A percentile compares a stretch with the other conserved stretches of the same genome.
phyloP scores from a whole-genome alignment of 1,284 basidiomycete genomes.

The Pulveroboletus sp. region DNA sequence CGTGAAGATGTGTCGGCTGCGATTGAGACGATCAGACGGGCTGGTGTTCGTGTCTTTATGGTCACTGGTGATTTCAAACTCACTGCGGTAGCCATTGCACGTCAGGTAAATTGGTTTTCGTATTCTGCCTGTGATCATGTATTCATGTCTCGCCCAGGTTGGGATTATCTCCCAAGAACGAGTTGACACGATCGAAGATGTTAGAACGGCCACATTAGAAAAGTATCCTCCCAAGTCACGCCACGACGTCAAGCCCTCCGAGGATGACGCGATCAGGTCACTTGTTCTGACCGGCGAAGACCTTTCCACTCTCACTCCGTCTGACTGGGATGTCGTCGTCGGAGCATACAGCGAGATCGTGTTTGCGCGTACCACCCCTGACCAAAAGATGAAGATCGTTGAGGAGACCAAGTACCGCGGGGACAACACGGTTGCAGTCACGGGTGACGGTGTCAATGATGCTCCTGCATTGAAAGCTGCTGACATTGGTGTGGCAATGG shows the following conservation, averaged over 20 bases:
- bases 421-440: slow-evolving; percentile 54
- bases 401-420: slow-evolving; percentile 51
- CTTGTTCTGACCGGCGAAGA: slow-evolving; percentile 50
- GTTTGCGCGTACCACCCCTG: slow-evolving; percentile 63
- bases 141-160: slow-evolving; percentile 38
- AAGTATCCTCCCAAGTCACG: slow-evolving; percentile 32
- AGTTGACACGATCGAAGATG: slow-evolving; percentile 43
- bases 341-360: slow-evolving; percentile 56
- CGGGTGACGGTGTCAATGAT: slow-evolving; percentile 61
- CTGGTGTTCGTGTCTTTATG: slow-evolving; percentile 53
- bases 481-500: slow-evolving; percentile 87
- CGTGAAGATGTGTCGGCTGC: slow-evolving; percentile 51
- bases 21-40: slow-evolving; percentile 48
- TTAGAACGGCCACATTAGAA: slow-evolving; percentile 28
- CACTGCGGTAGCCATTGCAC: slow-evolving; percentile 49
- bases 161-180: slow-evolving; percentile 56
- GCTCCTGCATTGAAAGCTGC: slow-evolving; percentile 71
- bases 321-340: slow-evolving; percentile 50
- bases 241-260: slow-evolving; percentile 35
- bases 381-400: slow-evolving; percentile 61
- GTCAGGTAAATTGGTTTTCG: slow-evolving; percentile 35
- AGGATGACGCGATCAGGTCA: slow-evolving; percentile 34
- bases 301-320: slow-evolving; percentile 44
- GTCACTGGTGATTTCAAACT: slow-evolving; percentile 56
- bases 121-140: slow-evolving; percentile 44